Evolutionary conservation across 2,329 filamentous ascomycete genomes (phyloP).

Genomic region (Alternaria arborescens): DNA sequence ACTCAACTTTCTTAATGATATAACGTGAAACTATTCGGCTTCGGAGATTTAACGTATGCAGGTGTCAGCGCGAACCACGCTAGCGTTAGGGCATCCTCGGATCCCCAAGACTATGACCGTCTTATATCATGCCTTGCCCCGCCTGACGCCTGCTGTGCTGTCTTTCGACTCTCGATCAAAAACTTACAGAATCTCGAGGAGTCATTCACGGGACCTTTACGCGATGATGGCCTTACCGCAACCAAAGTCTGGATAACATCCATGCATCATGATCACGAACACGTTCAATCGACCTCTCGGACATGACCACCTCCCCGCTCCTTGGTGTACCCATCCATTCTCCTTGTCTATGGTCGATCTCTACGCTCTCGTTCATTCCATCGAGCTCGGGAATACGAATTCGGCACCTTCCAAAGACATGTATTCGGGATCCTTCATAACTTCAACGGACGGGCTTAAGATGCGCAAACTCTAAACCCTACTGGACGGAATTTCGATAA

Average conservation of each 20-base stretch:
- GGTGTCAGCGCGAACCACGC: constrained; percentile 17
- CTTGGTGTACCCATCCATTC: not conserved
- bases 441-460: not conserved
- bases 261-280: not conserved
- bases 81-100: constrained; percentile 14
- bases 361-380: not conserved
- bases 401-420: not conserved
- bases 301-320: not conserved
- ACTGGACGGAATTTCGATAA: not conserved
- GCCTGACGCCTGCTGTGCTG: not conserved
- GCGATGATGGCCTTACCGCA: not conserved
- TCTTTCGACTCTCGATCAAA: not conserved
- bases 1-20: not conserved
- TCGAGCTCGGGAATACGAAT: not conserved
- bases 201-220: not conserved
- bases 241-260: not conserved
- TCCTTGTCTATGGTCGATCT: not conserved
- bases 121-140: constrained; percentile 10
- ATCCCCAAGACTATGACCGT: constrained; percentile 18
- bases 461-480: not conserved
- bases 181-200: not conserved
- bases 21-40: not conserved
- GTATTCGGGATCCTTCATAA: not conserved
- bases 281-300: not conserved
- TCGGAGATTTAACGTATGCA: constrained; percentile 12